Evolutionary conservation across 345 rosid genomes (phyloP).

Genomic region (Pistacia atlantica): DNA sequence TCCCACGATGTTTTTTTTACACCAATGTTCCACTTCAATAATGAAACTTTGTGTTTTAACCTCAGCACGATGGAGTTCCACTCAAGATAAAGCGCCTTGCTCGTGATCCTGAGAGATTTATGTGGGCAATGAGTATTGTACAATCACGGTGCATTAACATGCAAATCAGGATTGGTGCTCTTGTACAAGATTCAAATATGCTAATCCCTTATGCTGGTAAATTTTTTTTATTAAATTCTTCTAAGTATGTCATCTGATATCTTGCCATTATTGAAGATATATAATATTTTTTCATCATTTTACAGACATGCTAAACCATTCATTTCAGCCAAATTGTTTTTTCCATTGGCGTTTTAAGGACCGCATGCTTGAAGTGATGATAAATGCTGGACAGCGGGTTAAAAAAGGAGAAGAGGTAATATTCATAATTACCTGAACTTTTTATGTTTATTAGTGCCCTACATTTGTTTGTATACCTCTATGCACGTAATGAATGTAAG

Average conservation of each 20-base stretch:
- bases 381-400: conserved; percentile 83
- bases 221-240: conserved; percentile 11
- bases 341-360: conserved; percentile 95
- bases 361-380: conserved; percentile 96
- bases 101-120: conserved; percentile 73
- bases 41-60: conserved; percentile 18
- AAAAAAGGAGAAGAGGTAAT: conserved; percentile 87
- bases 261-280: background rate
- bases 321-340: conserved; percentile 89
- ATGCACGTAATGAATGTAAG: background rate
- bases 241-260: background rate
- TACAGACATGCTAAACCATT: conserved; percentile 95
- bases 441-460: conserved; percentile 16
- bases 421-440: conserved; percentile 8
- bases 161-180: conserved; percentile 82
- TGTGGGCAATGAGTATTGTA: conserved; percentile 84
- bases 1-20: background rate
- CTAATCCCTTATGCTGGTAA: conserved; percentile 93
- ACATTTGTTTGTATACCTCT: conserved; percentile 2
- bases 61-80: conserved; percentile 78
- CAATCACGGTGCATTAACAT: conserved; percentile 80
- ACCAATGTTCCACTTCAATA: background rate
- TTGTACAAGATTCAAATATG: conserved; percentile 88
- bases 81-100: conserved; percentile 92
- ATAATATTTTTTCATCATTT: background rate